Percentiles rank a stretch among this genome's conserved stretches.
Evolutionary conservation across 2,329 filamentous ascomycete genomes (phyloP).

Genomic region (Calonectria hawksworthii): DNA sequence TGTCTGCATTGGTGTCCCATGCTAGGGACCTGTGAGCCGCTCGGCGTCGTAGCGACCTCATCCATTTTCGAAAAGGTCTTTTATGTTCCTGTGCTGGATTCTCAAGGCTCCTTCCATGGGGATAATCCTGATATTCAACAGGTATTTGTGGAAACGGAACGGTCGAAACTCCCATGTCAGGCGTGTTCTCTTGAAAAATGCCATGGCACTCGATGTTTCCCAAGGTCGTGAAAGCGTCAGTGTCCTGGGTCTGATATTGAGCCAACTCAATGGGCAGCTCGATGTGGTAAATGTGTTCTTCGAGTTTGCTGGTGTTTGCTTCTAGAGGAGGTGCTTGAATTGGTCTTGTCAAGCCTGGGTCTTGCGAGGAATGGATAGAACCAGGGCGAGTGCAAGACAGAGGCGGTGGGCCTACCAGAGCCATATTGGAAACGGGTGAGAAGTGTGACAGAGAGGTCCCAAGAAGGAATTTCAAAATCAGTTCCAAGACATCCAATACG

Average conservation of each 20-base stretch:
- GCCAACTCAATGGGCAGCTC: slow-evolving; percentile 47
- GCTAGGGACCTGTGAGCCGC: slow-evolving; percentile 55
- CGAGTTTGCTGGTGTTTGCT: slow-evolving; percentile 5
- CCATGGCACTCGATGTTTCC: slow-evolving; percentile 51
- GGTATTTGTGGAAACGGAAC: slow-evolving; percentile 44
- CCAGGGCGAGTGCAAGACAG: slow-evolving; percentile 50
- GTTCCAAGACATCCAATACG: slow-evolving; percentile 62
- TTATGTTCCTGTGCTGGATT: slow-evolving; percentile 34
- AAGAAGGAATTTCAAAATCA: slow-evolving; percentile 51
- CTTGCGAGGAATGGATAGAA: slow-evolving; percentile 55
- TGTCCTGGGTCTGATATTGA: slow-evolving; percentile 43
- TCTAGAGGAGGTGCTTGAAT: slow-evolving; percentile 26
- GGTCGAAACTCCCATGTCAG: not conserved
- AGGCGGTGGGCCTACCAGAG: slow-evolving; percentile 49
- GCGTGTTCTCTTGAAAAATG: slow-evolving; percentile 13
- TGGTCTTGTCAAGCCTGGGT: slow-evolving; percentile 54
- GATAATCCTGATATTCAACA: slow-evolving; percentile 38
- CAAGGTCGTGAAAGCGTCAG: slow-evolving; percentile 54
- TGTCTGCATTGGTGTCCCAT: slow-evolving; percentile 4
- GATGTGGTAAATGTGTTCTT: slow-evolving; percentile 47
- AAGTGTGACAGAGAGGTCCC: slow-evolving; percentile 38
- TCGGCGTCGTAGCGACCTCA: slow-evolving; percentile 76
- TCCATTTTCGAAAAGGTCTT: slow-evolving; percentile 78
- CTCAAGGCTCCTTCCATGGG: slow-evolving; percentile 20
- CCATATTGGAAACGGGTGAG: slow-evolving; percentile 51